Conservation (phyloP, 495 filamentous ascomycete genomes). For the Podospora conica region DNA sequence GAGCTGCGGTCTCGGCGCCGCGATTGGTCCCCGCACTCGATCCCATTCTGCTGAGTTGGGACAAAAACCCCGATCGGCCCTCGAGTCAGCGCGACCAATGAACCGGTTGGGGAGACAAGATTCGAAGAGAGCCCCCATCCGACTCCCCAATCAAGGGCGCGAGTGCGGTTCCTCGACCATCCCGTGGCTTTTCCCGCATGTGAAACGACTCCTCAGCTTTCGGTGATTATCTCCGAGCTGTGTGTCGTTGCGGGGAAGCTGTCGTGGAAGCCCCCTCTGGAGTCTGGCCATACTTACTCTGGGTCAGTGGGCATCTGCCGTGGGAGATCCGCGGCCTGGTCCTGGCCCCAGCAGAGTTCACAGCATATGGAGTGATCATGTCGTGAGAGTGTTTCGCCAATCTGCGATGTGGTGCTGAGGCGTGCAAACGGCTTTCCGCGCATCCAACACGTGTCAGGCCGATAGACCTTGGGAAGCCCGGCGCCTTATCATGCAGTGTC, state of each 20-base stretch:
- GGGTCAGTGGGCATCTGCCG: background rate
- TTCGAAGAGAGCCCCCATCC: background rate
- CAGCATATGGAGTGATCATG: background rate
- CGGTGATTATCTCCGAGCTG: conserved; percentile 1
- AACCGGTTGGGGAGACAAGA: conserved; percentile 2
- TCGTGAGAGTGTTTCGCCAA: background rate
- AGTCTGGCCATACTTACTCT: background rate
- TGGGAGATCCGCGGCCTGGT: background rate
- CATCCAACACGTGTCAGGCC: conserved; percentile 29
- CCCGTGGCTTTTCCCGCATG: background rate
- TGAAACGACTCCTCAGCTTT: background rate
- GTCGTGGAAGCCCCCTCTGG: background rate
- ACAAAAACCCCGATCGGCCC: conserved; percentile 6
- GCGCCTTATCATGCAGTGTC: background rate
- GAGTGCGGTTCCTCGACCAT: background rate
- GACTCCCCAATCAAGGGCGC: background rate
- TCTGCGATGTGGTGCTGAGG: background rate
- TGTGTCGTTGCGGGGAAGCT: background rate
- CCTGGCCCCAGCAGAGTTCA: background rate
- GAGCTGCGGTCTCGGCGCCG: background rate
- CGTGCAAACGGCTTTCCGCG: background rate
- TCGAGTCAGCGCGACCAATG: background rate
- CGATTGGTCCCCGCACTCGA: conserved; percentile 11
- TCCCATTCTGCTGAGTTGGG: conserved; percentile 3
- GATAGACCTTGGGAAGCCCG: conserved; percentile 14